A percentile compares a stretch with the other conserved stretches of the same genome.
Conservation (phyloP, 306 rosid genomes). For the Nissolia schottii region DNA sequence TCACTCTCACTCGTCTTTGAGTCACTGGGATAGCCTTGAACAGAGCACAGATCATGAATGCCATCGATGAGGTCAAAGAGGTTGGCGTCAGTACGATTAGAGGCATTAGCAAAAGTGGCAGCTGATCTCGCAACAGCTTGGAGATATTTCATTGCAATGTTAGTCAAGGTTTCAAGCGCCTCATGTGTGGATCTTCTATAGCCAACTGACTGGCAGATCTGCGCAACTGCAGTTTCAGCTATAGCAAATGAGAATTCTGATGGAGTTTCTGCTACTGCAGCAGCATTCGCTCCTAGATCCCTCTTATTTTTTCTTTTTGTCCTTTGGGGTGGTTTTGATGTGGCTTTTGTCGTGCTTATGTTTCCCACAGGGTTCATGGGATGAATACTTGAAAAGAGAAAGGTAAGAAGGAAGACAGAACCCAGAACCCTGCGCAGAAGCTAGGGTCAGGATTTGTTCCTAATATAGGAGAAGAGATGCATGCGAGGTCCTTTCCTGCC, state of each 20-base stretch:
- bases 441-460: not conserved
- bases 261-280: constrained; percentile 28
- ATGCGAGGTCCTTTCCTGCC: constrained; percentile 27
- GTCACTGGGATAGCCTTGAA: constrained; percentile 47
- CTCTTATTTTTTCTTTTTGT: constrained; percentile 27
- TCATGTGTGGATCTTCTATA: constrained; percentile 32
- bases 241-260: constrained; percentile 52
- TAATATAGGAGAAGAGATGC: constrained; percentile 2
- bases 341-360: not conserved
- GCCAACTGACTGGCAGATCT: constrained; percentile 63
- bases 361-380: constrained; percentile 27
- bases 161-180: constrained; percentile 60
- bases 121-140: constrained; percentile 40
- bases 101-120: constrained; percentile 38
- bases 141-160: constrained; percentile 45
- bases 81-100: constrained; percentile 57
- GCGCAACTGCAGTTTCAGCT: constrained; percentile 57
- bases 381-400: not conserved
- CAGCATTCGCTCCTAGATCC: not conserved
- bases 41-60: constrained; percentile 44
- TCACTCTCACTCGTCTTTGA: constrained; percentile 31
- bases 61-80: constrained; percentile 62
- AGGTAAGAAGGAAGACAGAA: not conserved
- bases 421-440: constrained; percentile 14
- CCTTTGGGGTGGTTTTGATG: constrained; percentile 14